phyloP scores from a whole-genome alignment of 352 stramenopile species.

The Discostella stelligera region DNA sequence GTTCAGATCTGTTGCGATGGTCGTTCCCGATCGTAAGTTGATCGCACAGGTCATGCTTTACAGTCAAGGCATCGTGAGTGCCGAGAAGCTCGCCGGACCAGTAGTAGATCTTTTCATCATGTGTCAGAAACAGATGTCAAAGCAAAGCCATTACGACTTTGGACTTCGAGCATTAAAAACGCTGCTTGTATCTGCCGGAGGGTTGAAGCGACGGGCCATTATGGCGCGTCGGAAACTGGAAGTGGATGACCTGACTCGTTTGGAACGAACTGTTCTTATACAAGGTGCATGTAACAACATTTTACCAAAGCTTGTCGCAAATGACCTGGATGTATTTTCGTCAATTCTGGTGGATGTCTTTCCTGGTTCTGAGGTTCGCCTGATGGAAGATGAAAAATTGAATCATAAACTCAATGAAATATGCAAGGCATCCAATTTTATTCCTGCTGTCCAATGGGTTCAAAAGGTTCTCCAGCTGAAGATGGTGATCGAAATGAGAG shows the following conservation, averaged over 20 bases:
- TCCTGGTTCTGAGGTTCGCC: constrained; percentile 84
- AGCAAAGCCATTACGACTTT: constrained; percentile 99
- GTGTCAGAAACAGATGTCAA: constrained; percentile 96
- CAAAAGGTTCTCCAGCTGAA: constrained; percentile 99
- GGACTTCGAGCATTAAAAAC: constrained; percentile 98
- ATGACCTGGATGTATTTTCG: constrained; percentile 96
- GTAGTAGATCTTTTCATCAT: constrained; percentile 98
- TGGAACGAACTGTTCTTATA: constrained; percentile 94
- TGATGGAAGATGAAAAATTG: constrained; percentile 88
- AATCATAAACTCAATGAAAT: constrained; percentile 89
- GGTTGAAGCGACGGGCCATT: constrained; percentile 93
- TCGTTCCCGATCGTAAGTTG: constrained; percentile 96
- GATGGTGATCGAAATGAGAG: constrained; percentile 89
- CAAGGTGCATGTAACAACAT: constrained; percentile 98
- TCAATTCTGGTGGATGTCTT: constrained; percentile 97
- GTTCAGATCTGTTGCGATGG: constrained; percentile 99
- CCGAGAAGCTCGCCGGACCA: constrained; percentile 94
- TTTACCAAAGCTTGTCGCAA: constrained; percentile 97
- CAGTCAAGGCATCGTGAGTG: constrained; percentile 98
- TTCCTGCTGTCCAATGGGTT: constrained; percentile 90
- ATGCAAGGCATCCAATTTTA: constrained; percentile 87
- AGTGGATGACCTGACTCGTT: constrained; percentile 58
- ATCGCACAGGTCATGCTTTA: constrained; percentile 99
- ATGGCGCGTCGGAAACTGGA: constrained; percentile 69
- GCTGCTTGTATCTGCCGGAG: constrained; percentile 96